A percentile compares a stretch with the other conserved stretches of the same genome.
Conservation (phyloP, 768 basidiomycete genomes). For the Lenzites betulinus region DNA sequence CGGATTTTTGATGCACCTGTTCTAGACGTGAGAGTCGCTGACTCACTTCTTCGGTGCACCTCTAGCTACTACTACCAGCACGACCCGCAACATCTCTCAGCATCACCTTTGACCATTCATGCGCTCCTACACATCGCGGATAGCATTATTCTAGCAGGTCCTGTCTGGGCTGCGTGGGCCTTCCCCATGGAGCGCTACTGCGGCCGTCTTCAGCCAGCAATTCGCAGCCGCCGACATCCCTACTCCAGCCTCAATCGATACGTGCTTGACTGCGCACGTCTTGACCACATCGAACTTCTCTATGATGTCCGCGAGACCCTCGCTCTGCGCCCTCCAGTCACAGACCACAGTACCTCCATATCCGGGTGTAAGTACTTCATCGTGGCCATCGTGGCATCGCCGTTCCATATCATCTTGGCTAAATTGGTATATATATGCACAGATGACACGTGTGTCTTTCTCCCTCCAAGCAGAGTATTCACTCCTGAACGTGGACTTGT, state of each 20-base stretch:
- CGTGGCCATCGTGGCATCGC: too few relatives aligned
- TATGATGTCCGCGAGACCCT: not conserved
- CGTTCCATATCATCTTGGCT: too few relatives aligned
- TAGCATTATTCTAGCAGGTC: conserved; percentile 27
- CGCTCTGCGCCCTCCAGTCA: too few relatives aligned
- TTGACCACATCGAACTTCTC: not conserved
- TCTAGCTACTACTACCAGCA: conserved; percentile 33
- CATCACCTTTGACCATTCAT: conserved; percentile 37
- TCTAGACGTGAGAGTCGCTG: not conserved
- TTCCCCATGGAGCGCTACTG: conserved; percentile 36
- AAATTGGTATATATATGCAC: too few relatives aligned
- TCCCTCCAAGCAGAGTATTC: not conserved
- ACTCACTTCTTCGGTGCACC: not conserved
- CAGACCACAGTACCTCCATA: too few relatives aligned
- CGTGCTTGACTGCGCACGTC: conserved; percentile 2
- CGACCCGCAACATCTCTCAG: conserved; percentile 23
- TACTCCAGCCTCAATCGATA: conserved; percentile 20
- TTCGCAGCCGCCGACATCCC: conserved; percentile 26
- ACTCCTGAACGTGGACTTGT: not conserved
- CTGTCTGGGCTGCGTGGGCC: conserved; percentile 33
- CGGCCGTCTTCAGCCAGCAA: conserved; percentile 22
- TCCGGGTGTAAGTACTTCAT: too few relatives aligned
- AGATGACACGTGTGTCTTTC: not conserved
- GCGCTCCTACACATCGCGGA: conserved; percentile 35
- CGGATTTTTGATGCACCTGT: not conserved